These are phyloP conservation scores for Vigna mungo DNA, from an alignment of 306 rosid species.

Conservation along the genomic window DNA sequence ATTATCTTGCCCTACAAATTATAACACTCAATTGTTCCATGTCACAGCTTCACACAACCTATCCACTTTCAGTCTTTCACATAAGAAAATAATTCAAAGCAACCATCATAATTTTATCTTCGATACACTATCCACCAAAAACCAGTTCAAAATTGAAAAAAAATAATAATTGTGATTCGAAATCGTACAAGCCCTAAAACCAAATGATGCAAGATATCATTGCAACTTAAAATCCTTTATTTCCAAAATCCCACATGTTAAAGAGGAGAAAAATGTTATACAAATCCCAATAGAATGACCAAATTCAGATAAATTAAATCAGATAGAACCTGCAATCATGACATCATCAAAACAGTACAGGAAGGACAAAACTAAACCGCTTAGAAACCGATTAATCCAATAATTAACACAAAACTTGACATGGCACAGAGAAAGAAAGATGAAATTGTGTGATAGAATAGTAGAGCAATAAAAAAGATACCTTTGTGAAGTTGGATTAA, in stretches of 20 bases:
- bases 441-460: background rate
- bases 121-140: background rate
- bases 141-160: background rate
- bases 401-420: background rate
- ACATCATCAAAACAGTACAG: background rate
- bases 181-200: background rate
- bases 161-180: background rate
- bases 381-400: conserved; percentile 3
- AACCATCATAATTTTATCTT: background rate
- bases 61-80: background rate
- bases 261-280: background rate
- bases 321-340: background rate
- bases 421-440: background rate
- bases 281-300: background rate
- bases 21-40: background rate
- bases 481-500: conserved; percentile 44
- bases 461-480: background rate
- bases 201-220: background rate
- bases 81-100: background rate
- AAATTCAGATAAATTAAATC: background rate
- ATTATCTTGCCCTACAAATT: background rate
- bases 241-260: background rate
- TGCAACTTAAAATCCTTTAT: background rate
- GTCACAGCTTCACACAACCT: background rate
- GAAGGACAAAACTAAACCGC: background rate